Base-by-base conservation (phyloP, 164 flowering plant genomes). In the Platanus orientalis region DNA sequence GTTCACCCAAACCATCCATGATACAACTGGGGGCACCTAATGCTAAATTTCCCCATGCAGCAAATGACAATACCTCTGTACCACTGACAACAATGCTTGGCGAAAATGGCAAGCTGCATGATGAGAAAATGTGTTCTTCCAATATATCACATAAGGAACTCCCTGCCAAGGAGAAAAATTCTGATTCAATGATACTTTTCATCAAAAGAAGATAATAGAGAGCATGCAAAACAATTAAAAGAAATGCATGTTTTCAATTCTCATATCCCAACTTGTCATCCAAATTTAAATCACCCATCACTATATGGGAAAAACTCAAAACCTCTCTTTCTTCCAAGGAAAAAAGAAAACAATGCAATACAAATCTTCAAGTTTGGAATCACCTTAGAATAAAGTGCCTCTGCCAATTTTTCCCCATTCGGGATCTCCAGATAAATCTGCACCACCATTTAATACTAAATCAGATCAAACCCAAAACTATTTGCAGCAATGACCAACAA, bases 381-480 rank as follows among this genome's bases (percentile, higher is more conserved):
- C 69, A 89, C 97, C 96, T 85, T 86, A 7, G 86, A 75, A 48
- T 77, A 76, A 71, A 95, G 85, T 25, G 89, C 87, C 70, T 80
- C 83, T 1, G 97, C 97, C 69, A 95, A 67, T 26, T 76, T 69
- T 68, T 90, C 89, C 10, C 97, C 91, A 78, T 85, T 69, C 20
- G 94, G 85, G 16, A 82, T 55, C 77, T 95, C 97, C 73, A 95
- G 67, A 76, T 95, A 88, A 52, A 88, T 82, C 91, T 88, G 73
- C 69, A 78, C 7, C 20, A 44, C 26, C 28, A 51, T 50, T 55
- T 40, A 45, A 1, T 1, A 20, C 24, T 36, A 4, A 25, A 51
- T 49, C 55, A 69, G 29, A 45, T 54, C 60, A 25, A 17, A 2
- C 7, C 26, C 45, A n/a, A n/a, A n/a, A n/a, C n/a, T 5, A 55